phyloP scores from a whole-genome alignment of 1,284 basidiomycete species.

The Cutaneotrichosporon dermatis region DNA sequence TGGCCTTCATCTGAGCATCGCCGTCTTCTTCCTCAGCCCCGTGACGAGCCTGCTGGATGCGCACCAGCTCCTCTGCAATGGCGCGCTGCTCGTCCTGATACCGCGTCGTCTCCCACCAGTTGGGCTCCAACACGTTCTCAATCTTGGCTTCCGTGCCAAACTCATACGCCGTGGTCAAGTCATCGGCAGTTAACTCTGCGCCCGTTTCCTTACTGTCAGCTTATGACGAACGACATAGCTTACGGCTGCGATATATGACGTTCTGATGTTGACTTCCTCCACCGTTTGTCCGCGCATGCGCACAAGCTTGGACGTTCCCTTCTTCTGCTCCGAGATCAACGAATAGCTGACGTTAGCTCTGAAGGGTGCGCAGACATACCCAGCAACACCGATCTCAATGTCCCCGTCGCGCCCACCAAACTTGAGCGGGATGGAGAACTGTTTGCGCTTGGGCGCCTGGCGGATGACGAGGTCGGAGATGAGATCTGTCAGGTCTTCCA shows the following conservation, averaged over 20 bases:
- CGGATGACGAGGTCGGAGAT: constrained; percentile 67
- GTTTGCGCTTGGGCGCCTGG: constrained; percentile 80
- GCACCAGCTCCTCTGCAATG: constrained; percentile 30
- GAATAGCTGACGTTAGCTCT: constrained; percentile 60
- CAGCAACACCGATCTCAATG: constrained; percentile 84
- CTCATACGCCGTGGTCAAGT: constrained; percentile 44
- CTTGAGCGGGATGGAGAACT: constrained; percentile 76
- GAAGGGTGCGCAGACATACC: constrained; percentile 53
- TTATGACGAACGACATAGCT: constrained; percentile 17
- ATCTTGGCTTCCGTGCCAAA: constrained; percentile 43
- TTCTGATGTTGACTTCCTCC: constrained; percentile 65
- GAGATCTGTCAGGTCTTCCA: constrained; percentile 54
- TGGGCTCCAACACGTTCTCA: constrained; percentile 39
- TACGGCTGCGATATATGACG: constrained; percentile 74
- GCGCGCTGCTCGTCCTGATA: constrained; percentile 22
- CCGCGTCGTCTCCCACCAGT: constrained; percentile 42
- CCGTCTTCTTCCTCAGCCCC: constrained; percentile 32
- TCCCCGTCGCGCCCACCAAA: constrained; percentile 61
- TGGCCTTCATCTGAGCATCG: background rate
- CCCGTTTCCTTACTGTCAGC: constrained; percentile 40
- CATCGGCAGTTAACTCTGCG: constrained; percentile 32
- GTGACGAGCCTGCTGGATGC: constrained; percentile 41
- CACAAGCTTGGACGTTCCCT: constrained; percentile 73
- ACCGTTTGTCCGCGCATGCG: constrained; percentile 70
- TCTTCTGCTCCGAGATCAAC: constrained; percentile 77